Evolutionary conservation across 257 asterid genomes (phyloP), one percentile per base, ranked within the genome.

Genomic region (Rehmannia glutinosa): DNA sequence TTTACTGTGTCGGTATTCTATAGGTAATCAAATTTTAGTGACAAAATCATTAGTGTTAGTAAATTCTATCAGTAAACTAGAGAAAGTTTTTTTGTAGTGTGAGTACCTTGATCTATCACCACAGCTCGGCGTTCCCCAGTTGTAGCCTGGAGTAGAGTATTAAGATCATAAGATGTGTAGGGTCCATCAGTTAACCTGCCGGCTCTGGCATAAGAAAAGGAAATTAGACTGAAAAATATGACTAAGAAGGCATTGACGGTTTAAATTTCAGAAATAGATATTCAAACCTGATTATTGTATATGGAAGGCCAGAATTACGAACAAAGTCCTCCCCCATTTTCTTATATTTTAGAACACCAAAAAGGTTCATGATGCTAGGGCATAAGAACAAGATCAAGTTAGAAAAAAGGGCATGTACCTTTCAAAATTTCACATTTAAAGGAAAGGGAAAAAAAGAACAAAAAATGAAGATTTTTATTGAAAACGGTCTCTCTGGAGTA

Each of bases 111-210:
- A 62, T 78, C 97, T 57, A 92, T 69, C 59, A 90, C 59, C 70
- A 92, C 96, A 60, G 98, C 97, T 32, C 97, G 95, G 21, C 97
- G 90, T 79, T 92, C 94, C n/a, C 98, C 98, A 73, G 97, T 92
- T 41, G 98, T 90, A 47, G 98, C 95, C 84, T 92, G 83, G 77
- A 90, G 91, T 42, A 92, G 81, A 36, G 97, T 92, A 58, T 93
- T 93, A 38, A 90, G 95, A 84, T 87, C 95, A 70, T 92, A 92
- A 11, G 98, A 92, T 35, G 98, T 92, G 83, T 92, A 92, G 42
- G 97, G 98, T 45, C 98, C 98, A 45, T 90, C 98, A 15, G 98
- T 92, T 78, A 92, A 78, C 69, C 98, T 83, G 27, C 98, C 97
- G 27, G 98, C 67, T 70, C 98, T 90, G 88, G 52, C 33, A 60